Percentiles rank a stretch among this genome's conserved stretches.
phyloP scores from a whole-genome alignment of 2,329 filamentous ascomycete genomes.

The Chaetomiaceae sp. region DNA sequence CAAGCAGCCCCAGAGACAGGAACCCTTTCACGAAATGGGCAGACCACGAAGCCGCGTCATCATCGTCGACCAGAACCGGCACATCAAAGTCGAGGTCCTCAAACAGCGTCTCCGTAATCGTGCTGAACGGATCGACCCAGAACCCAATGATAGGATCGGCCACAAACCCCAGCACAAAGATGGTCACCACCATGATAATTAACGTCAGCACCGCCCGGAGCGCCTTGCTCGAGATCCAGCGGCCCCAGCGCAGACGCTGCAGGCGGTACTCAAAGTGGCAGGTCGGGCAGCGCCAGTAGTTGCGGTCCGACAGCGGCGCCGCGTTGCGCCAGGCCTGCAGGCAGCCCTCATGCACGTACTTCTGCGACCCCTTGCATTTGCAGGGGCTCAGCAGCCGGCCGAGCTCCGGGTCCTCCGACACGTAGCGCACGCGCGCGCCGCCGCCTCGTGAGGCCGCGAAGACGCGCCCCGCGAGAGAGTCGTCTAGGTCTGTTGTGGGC shows the following conservation, averaged over 20 bases:
- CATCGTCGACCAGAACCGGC: slow-evolving; percentile 33
- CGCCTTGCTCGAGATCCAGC: slow-evolving; percentile 59
- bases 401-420: slow-evolving; percentile 65
- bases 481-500: slow-evolving; percentile 40
- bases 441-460: no score
- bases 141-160: slow-evolving; percentile 89
- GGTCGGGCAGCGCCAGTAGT: slow-evolving; percentile 83
- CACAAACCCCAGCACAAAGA: slow-evolving; percentile 84
- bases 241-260: slow-evolving; percentile 68
- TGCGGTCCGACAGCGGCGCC: slow-evolving; percentile 57
- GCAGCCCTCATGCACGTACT: slow-evolving; percentile 91
- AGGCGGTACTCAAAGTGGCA: slow-evolving; percentile 80
- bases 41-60: slow-evolving; percentile 58
- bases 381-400: slow-evolving; percentile 83
- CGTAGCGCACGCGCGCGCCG: slow-evolving; percentile 46
- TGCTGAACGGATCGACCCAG: slow-evolving; percentile 71
- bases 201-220: slow-evolving; percentile 67
- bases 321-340: slow-evolving; percentile 75
- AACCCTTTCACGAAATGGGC: slow-evolving; percentile 87
- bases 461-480: slow-evolving; percentile 30
- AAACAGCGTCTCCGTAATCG: slow-evolving; percentile 48
- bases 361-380: slow-evolving; percentile 85
- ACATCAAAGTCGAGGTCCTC: slow-evolving; percentile 35
- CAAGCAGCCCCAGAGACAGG: slow-evolving; percentile 80
- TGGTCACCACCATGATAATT: slow-evolving; percentile 59